Evolutionary conservation across 345 rosid genomes (phyloP).

Genomic region (Eucalyptus cloeziana): DNA sequence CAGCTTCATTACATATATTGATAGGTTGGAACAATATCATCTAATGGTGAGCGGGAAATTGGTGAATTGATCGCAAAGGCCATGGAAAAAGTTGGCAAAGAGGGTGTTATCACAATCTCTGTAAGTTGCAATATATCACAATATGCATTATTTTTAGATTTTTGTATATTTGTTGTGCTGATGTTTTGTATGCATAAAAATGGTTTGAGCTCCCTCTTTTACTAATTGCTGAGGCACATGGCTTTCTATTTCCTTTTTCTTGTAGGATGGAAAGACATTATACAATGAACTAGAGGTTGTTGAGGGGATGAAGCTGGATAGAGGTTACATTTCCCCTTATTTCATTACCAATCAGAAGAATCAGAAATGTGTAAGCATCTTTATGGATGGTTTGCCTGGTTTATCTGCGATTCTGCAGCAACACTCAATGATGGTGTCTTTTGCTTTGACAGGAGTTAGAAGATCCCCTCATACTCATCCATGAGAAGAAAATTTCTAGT

Average conservation of each 20-base stretch:
- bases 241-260: neutral
- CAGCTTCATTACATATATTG: neutral
- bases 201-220: neutral
- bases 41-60: slow-evolving; percentile 97
- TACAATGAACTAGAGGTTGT: slow-evolving; percentile 90
- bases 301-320: slow-evolving; percentile 97
- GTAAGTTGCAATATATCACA: slow-evolving; percentile 20
- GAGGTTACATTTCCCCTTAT: slow-evolving; percentile 96
- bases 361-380: slow-evolving; percentile 83
- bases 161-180: neutral
- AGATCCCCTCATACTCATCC: slow-evolving; percentile 89
- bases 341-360: slow-evolving; percentile 80
- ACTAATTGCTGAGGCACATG: neutral
- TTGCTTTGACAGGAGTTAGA: slow-evolving; percentile 66
- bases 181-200: neutral
- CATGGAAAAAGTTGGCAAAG: slow-evolving; percentile 98
- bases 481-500: slow-evolving; percentile 91
- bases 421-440: neutral
- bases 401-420: neutral
- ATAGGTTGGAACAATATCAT: slow-evolving; percentile 93
- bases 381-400: neutral
- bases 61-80: slow-evolving; percentile 99
- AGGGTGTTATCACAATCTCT: slow-evolving; percentile 93
- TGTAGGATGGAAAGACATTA: slow-evolving; percentile 92
- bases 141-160: neutral